These are phyloP conservation scores for Nasturtium officinale DNA, from an alignment of 345 rosid genomes.

Conservation along the genomic window DNA sequence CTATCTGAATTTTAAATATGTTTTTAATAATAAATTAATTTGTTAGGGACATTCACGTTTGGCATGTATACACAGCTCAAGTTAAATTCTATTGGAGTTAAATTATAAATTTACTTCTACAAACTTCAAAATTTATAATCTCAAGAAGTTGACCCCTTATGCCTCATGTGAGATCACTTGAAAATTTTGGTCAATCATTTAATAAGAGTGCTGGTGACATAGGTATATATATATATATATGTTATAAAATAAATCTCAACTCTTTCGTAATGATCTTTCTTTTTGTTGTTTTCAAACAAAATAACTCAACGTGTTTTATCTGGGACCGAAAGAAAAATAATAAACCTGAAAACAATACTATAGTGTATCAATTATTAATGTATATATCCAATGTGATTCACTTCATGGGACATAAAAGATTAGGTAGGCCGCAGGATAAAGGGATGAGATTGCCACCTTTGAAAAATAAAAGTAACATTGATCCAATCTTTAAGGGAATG, in stretches of 20 bases:
- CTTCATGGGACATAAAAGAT: conserved; percentile 34
- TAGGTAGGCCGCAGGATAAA: conserved; percentile 37
- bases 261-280: background rate
- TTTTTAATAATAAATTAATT: background rate
- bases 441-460: conserved; percentile 42
- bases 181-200: background rate
- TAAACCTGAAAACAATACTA: background rate
- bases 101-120: background rate
- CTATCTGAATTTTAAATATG: background rate
- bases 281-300: background rate
- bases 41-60: background rate
- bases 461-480: background rate
- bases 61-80: background rate
- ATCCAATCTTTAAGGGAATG: conserved; percentile 34
- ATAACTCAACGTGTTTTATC: background rate
- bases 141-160: background rate
- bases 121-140: background rate
- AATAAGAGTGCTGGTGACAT: conserved; percentile 7
- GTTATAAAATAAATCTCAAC: background rate
- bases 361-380: background rate
- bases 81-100: background rate
- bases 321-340: background rate
- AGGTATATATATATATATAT: too few species aligned
- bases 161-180: background rate
- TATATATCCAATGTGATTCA: conserved; percentile 13